These are phyloP conservation scores for Nyssa sinensis DNA, from an alignment of 148 eudicot species.

Conservation along the genomic window DNA sequence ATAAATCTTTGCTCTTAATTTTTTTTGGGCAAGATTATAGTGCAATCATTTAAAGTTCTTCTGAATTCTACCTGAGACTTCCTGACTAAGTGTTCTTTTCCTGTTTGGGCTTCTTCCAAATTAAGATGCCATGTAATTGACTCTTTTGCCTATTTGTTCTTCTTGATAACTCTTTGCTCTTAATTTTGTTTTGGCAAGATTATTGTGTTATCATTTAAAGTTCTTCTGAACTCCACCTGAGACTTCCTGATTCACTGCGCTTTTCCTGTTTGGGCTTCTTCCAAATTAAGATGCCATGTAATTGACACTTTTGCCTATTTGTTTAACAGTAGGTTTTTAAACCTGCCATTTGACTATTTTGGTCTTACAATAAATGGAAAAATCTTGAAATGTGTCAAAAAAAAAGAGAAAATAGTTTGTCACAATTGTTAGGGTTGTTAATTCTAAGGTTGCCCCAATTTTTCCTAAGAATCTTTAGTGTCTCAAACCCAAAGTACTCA, in stretches of 20 bases:
- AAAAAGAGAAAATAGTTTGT: neutral
- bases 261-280: neutral
- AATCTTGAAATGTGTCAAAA: neutral
- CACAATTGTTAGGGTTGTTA: neutral
- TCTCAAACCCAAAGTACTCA: neutral
- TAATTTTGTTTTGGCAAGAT: neutral
- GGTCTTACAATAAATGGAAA: neutral
- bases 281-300: neutral
- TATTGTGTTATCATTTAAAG: no score
- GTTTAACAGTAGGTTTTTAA: neutral
- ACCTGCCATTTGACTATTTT: neutral
- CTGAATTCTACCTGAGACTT: neutral
- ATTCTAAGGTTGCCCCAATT: neutral
- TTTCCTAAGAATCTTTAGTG: neutral
- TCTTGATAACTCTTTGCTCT: neutral
- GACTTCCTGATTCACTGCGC: neutral
- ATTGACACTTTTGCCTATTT: neutral
- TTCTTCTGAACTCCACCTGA: neutral
- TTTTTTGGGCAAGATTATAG: neutral
- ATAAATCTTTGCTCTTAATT: neutral
- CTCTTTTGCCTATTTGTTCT: neutral
- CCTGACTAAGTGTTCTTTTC: no score
- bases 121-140: neutral
- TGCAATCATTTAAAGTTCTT: no score
- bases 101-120: neutral